Evolutionary conservation across 176 grass and related monocot species (phyloP).

Genomic region (Dendrocalamus sinicus): DNA sequence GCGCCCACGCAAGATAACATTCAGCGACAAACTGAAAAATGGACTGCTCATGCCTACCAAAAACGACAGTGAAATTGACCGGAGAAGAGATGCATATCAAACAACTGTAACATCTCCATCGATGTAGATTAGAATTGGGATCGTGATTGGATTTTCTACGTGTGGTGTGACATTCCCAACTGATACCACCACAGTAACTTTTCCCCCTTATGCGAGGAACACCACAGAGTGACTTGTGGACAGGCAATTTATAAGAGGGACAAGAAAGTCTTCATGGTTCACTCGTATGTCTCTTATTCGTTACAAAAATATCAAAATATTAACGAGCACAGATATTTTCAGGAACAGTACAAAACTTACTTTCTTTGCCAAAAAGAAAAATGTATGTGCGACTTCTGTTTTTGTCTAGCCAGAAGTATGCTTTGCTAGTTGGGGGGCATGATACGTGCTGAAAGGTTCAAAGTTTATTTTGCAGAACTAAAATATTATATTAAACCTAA

Average conservation of each 20-base stretch:
- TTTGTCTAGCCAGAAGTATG: neutral
- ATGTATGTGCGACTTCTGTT: neutral
- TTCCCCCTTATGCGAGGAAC: no score
- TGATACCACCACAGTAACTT: neutral
- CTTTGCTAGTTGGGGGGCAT: neutral
- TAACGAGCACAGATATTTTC: conserved; percentile 19
- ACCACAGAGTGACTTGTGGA: neutral
- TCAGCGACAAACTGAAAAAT: neutral
- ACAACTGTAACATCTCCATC: conserved; percentile 12
- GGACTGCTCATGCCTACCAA: neutral
- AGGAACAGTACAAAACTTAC: neutral
- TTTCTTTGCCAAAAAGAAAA: neutral
- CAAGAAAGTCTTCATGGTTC: neutral
- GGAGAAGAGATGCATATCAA: neutral
- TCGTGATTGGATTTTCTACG: neutral
- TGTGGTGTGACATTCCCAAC: neutral
- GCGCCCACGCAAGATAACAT: neutral
- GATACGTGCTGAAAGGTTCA: neutral
- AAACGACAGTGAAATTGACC: conserved; percentile 16
- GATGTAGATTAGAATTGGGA: neutral
- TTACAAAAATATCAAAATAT: neutral
- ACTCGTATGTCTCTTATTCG: neutral
- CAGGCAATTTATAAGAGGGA: neutral
- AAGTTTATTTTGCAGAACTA: neutral
- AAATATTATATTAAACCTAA: neutral